Conservation (phyloP, 345 rosid genomes). For the Cardamine chenopodiifolia region DNA sequence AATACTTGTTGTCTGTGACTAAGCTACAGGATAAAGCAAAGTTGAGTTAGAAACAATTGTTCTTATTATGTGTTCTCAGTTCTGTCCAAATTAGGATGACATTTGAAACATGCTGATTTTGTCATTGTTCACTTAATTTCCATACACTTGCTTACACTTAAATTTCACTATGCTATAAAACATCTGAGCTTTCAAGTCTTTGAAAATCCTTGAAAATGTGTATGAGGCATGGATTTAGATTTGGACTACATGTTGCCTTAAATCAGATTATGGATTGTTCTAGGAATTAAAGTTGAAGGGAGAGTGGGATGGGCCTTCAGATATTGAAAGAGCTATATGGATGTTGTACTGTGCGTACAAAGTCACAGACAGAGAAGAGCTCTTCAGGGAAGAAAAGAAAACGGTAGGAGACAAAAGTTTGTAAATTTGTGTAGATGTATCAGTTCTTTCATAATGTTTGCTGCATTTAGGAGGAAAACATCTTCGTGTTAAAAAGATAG, state of each 20-base stretch:
- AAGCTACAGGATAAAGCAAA: slow-evolving; percentile 63
- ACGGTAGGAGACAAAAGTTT: slow-evolving; percentile 42
- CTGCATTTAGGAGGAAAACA: too few relatives aligned
- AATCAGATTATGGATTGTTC: slow-evolving; percentile 16
- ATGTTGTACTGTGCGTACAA: slow-evolving; percentile 56
- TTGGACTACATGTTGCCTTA: slow-evolving; percentile 2
- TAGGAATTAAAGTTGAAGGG: slow-evolving; percentile 67
- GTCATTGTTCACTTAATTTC: neutral
- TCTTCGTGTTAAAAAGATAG: too few relatives aligned
- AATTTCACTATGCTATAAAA: neutral
- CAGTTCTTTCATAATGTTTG: neutral
- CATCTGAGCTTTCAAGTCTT: slow-evolving; percentile 1
- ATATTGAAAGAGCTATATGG: slow-evolving; percentile 88
- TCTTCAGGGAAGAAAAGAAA: slow-evolving; percentile 67
- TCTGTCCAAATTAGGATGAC: slow-evolving; percentile 2
- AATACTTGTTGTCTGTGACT: slow-evolving; percentile 56
- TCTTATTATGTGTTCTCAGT: neutral
- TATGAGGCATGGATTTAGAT: neutral
- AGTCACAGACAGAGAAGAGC: slow-evolving; percentile 43
- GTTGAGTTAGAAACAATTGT: slow-evolving; percentile 43
- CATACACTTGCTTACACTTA: neutral
- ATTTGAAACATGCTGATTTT: neutral
- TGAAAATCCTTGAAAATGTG: neutral
- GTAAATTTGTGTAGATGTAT: slow-evolving; percentile 2
- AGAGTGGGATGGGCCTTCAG: slow-evolving; percentile 66